Percentiles rank a stretch among this genome's conserved stretches.
Evolutionary conservation across 306 rosid genomes (phyloP).

Genomic region (Corylus americana): DNA sequence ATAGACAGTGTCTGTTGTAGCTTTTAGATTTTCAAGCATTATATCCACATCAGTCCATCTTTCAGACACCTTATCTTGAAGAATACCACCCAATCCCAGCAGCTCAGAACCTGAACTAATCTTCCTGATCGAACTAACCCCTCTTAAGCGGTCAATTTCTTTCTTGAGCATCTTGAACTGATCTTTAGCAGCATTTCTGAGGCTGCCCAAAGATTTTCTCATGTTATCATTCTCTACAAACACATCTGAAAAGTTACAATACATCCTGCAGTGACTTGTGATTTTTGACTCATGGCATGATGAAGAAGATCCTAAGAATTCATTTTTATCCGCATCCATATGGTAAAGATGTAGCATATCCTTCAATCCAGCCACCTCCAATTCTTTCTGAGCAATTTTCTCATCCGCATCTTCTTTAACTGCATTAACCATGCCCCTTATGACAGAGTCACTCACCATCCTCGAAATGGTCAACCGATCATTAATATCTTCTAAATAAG

Average conservation of each 20-base stretch:
- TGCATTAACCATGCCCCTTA: slow-evolving; percentile 79
- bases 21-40: slow-evolving; percentile 47
- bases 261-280: background rate
- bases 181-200: slow-evolving; percentile 40
- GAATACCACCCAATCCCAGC: slow-evolving; percentile 65
- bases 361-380: slow-evolving; percentile 63
- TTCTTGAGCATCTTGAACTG: slow-evolving; percentile 61
- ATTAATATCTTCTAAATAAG: slow-evolving; percentile 53
- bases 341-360: slow-evolving; percentile 36
- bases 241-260: slow-evolving; percentile 25
- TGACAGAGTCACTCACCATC: slow-evolving; percentile 83
- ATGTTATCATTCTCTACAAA: slow-evolving; percentile 32
- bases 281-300: slow-evolving; percentile 25
- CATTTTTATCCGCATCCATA: slow-evolving; percentile 36
- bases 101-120: slow-evolving; percentile 57
- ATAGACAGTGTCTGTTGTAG: slow-evolving; percentile 39
- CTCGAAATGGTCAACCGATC: slow-evolving; percentile 72
- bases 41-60: slow-evolving; percentile 52
- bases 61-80: slow-evolving; percentile 55
- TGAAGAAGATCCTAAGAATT: slow-evolving; percentile 22
- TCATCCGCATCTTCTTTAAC: slow-evolving; percentile 67
- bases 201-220: slow-evolving; percentile 39
- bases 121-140: slow-evolving; percentile 43
- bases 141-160: slow-evolving; percentile 58
- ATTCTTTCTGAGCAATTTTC: slow-evolving; percentile 68